Base-by-base conservation (phyloP, 306 rosid genomes). In the Cucurbita argyrosperma region DNA sequence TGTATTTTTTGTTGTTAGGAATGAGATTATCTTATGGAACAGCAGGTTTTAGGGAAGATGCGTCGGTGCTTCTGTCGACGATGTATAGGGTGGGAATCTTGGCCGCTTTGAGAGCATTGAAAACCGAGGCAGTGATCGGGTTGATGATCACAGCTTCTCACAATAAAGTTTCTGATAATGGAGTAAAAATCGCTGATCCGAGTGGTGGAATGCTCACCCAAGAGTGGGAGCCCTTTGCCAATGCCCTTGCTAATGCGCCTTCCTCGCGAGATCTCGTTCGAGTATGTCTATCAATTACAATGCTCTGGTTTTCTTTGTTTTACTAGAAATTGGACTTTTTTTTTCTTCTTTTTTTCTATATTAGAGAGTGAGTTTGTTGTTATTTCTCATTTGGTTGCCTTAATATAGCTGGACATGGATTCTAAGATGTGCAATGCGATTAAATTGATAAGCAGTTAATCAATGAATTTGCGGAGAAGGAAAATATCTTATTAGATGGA, bases 101-200 rank as follows among this genome's bases (percentile, higher is more conserved):
- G 35, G 96, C 97, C 0, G 92, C 94, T 51, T 90, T 89, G 9
- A 79, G 98, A 77, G 87, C 98, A 16, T 78, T 89, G 46, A 78
- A 82, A 66, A 85, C 87, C 18, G 82, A 74, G 18, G 82, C 91
- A 7, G 90, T 87, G 75, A 90, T 83, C 11, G 98, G 98, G 37
- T 14, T 94, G 75, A 87, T 88, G 98, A 89, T 94, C 80, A 94
- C 97, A 0, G 96, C 98, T 10, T 94, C 98, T 4, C 98, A 94
- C 78, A 94, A 94, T 83, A 43, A 83, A 70, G 83, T 87, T 46
- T 88, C 96, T 39, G 97, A 94, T 67, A 94, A 94, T 76, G 98
- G 98, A 16, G 87, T 90, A 73, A 94, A 94, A 82, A 77, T 94
- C 59, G 94, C 95, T 51, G 98, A 90, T 63, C 92, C 90, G 0